phyloP scores from a whole-genome alignment of 129 eudicot species.

The Centaurea solstitialis region DNA sequence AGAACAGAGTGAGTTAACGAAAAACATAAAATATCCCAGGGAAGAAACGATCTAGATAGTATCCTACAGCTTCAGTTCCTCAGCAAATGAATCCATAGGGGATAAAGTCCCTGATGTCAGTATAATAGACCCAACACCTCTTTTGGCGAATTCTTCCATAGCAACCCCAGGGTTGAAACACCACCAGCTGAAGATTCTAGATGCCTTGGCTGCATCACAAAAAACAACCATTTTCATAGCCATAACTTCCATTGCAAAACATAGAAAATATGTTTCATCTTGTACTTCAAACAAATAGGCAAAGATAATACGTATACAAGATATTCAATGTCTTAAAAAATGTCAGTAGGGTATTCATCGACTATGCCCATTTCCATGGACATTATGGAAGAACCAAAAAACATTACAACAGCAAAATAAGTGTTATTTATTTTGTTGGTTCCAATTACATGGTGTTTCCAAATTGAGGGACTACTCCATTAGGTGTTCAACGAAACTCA shows the following conservation, averaged over 20 bases:
- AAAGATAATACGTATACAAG: background rate
- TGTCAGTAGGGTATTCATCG: background rate
- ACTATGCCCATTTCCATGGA: no score
- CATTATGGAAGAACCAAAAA: background rate
- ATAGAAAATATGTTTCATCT: background rate
- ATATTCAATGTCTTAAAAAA: background rate
- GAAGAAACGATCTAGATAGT: constrained; percentile 15
- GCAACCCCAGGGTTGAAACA: constrained; percentile 97
- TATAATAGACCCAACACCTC: constrained; percentile 84
- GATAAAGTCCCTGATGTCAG: constrained; percentile 97
- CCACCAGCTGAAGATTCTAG: constrained; percentile 98
- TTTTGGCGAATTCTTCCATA: constrained; percentile 79
- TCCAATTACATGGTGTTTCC: background rate
- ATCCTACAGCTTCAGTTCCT: constrained; percentile 88
- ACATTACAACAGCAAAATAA: background rate
- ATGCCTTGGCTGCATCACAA: constrained; percentile 57
- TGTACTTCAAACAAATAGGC: background rate
- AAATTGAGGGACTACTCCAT: background rate
- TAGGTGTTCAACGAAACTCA: background rate
- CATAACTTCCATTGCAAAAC: background rate
- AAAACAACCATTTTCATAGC: background rate
- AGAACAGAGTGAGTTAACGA: constrained; percentile 13
- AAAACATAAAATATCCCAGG: background rate
- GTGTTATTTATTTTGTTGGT: background rate
- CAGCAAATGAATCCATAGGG: constrained; percentile 98